These are phyloP conservation scores for Botrytis cinerea DNA, from an alignment of 2,329 filamentous ascomycete species.

Conservation along the genomic window DNA sequence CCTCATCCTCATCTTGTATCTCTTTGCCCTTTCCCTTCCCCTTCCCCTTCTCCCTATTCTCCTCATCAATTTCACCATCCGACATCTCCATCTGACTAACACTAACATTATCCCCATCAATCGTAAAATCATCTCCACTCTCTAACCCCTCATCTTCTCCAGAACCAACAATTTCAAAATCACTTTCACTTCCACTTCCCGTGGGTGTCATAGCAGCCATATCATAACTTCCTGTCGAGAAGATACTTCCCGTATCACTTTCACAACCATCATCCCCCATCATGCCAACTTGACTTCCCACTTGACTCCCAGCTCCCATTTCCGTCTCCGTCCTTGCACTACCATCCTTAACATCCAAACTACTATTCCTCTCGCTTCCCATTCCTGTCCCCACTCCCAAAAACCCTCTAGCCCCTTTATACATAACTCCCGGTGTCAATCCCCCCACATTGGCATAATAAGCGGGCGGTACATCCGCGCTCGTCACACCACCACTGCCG, in stretches of 20 bases:
- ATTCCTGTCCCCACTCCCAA: slow-evolving; percentile 1
- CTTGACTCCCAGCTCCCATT: background rate
- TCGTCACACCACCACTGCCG: slow-evolving; percentile 52
- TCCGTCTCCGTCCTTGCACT: background rate
- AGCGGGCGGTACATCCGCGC: slow-evolving; percentile 41
- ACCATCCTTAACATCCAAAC: slow-evolving; percentile 13
- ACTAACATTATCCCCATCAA: background rate
- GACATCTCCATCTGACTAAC: background rate
- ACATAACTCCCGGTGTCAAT: slow-evolving; percentile 5
- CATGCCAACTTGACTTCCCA: background rate
- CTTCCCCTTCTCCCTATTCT: background rate
- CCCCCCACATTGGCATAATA: slow-evolving; percentile 8
- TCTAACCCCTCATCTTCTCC: background rate
- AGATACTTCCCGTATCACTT: background rate
- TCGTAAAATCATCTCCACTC: slow-evolving; percentile 1
- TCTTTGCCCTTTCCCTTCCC: background rate
- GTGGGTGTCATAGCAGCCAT: slow-evolving; percentile 14
- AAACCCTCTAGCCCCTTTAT: slow-evolving; percentile 14
- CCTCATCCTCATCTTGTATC: background rate
- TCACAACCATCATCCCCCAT: background rate
- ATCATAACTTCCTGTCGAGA: slow-evolving; percentile 15
- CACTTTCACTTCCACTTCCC: slow-evolving; percentile 16
- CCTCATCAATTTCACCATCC: background rate
- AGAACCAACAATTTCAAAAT: background rate
- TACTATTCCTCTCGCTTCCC: slow-evolving; percentile 10